A percentile compares a stretch with the other conserved stretches of the same genome.
phyloP scores from a whole-genome alignment of 225 moss, liverwort and hornwort genomes.

The Pseudisothecium myosuroides region DNA sequence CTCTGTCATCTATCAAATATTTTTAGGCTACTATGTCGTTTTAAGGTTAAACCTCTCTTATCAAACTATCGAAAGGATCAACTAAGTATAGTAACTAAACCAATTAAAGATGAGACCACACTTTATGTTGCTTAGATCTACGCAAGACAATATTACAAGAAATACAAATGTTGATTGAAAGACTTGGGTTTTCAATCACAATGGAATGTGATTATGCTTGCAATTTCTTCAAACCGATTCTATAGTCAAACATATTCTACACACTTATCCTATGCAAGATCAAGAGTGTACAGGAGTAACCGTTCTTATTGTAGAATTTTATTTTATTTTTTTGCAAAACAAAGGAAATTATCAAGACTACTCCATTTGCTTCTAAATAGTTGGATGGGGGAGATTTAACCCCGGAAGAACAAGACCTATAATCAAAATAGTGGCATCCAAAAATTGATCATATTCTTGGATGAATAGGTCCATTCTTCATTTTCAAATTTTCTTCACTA shows the following conservation, averaged over 20 bases:
- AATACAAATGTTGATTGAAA: neutral
- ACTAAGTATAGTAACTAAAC: neutral
- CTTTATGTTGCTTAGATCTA: rapidly evolving
- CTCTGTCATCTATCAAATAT: too few species aligned
- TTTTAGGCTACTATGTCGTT: too few species aligned
- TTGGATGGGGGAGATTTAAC: neutral
- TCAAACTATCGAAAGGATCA: rapidly evolving
- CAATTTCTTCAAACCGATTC: rapidly evolving
- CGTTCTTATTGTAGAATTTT: rapidly evolving
- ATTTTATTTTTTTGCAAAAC: neutral
- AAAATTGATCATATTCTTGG: neutral
- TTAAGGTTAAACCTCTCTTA: neutral
- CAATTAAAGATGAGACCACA: rapidly evolving
- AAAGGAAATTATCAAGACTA: rapidly evolving
- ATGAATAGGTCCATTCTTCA: neutral
- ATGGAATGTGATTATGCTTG: too few species aligned
- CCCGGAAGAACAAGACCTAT: rapidly evolving
- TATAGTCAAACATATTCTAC: neutral
- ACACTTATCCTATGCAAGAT: rapidly evolving
- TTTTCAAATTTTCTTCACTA: neutral
- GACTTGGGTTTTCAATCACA: rapidly evolving
- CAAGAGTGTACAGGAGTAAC: rapidly evolving
- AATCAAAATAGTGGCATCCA: rapidly evolving
- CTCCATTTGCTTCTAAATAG: neutral
- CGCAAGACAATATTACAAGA: neutral